Conservation (phyloP, 805 yeast genomes). For the Tetrapisispora taiwanensis region DNA sequence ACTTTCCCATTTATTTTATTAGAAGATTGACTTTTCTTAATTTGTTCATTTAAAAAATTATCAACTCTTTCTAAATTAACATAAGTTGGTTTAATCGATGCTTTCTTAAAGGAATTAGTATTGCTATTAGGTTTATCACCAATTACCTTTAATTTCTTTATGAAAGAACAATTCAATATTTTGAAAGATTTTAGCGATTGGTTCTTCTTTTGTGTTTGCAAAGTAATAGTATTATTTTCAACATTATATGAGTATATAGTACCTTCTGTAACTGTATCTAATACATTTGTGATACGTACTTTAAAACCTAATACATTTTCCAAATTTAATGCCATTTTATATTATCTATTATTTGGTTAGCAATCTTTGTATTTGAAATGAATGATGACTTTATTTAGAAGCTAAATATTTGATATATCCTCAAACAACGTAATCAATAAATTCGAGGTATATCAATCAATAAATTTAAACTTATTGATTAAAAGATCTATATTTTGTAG, state of each 20-base stretch:
- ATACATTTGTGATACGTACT: conserved; percentile 50
- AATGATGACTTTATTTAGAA: too few relatives aligned
- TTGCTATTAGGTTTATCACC: conserved; percentile 30
- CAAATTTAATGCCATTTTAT: conserved; percentile 20
- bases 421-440: too few relatives aligned
- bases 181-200: conserved; percentile 31
- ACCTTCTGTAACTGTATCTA: conserved; percentile 52
- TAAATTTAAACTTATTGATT: too few relatives aligned
- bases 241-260: conserved; percentile 52
- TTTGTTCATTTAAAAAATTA: conserved; percentile 16
- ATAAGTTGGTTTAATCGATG: conserved; percentile 28
- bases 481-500: too few relatives aligned
- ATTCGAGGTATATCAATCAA: too few relatives aligned
- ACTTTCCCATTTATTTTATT: conserved; percentile 28
- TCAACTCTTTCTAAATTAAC: conserved; percentile 25
- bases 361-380: too few relatives aligned
- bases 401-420: too few relatives aligned
- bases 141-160: conserved; percentile 41
- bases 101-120: conserved; percentile 19
- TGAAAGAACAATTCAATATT: conserved; percentile 46
- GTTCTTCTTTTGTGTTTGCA: conserved; percentile 16
- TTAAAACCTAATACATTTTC: conserved; percentile 30
- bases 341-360: too few relatives aligned
- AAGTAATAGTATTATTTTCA: conserved; percentile 30
- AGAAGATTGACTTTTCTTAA: conserved; percentile 18